A percentile compares a stretch with the other conserved stretches of the same genome.
phyloP scores from a whole-genome alignment of 352 stramenopile genomes.

The Aphanomyces cochlioides region DNA sequence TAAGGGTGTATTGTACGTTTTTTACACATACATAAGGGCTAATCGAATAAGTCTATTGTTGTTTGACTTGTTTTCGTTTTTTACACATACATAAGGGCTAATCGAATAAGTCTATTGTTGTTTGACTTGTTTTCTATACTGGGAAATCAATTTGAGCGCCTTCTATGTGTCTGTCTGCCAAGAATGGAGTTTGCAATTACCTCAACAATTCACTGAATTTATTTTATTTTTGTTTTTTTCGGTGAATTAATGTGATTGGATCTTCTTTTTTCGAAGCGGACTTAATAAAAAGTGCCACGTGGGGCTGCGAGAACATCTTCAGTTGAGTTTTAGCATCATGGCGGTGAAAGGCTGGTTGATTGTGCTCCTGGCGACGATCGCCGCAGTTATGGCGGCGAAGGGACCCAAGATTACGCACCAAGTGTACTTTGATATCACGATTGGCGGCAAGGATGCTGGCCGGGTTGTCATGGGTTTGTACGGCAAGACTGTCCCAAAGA shows the following conservation, averaged over 20 bases:
- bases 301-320: conserved; percentile 2
- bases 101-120: too few relatives aligned
- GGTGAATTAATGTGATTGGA: too few relatives aligned
- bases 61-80: too few relatives aligned
- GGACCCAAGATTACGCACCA: conserved; percentile 83
- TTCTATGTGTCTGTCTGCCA: neutral
- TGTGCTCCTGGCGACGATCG: conserved; percentile 36
- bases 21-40: too few relatives aligned
- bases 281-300: conserved; percentile 18
- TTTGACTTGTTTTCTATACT: too few relatives aligned
- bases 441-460: conserved; percentile 82
- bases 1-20: too few relatives aligned
- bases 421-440: conserved; percentile 96
- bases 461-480: conserved; percentile 83
- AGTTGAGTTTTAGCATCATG: conserved; percentile 25
- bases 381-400: conserved; percentile 40
- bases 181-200: neutral
- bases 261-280: neutral
- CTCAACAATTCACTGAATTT: too few relatives aligned
- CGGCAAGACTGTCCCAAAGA: conserved; percentile 84
- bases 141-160: too few relatives aligned
- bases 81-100: too few relatives aligned
- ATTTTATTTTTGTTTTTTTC: too few relatives aligned
- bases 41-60: too few relatives aligned
- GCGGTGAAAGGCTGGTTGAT: conserved; percentile 14